Base-by-base conservation (phyloP, 176 grass and related monocot species). In the Triticum turgidum region DNA sequence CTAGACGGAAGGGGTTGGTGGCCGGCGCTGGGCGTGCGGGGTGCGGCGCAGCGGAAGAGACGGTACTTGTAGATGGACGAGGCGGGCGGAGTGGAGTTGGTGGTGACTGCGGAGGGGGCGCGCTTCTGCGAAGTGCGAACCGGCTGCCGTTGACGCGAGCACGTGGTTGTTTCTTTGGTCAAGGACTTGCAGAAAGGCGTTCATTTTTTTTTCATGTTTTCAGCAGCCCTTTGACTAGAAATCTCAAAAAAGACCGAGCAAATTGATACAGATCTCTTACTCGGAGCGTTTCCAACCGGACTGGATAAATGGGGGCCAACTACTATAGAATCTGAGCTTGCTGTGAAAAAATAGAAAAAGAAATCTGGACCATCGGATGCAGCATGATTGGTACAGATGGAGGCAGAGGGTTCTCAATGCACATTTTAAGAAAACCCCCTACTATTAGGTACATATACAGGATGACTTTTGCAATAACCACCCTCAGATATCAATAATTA, bases 11-110 rank as follows among this genome's bases (percentile, higher is more conserved):
- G 64, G 20, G 73, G 61, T 20, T 73, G 80, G 49, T 79, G 75
- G 42, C 82, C n/a, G 80, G 73, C 54, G 39, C 51, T 82, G 84
- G 72, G 29, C 11, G 64, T 82, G 79, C 52, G 58, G 77, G 82
- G 82, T 68, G 51, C 65, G 69, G 69, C 65, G 7, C 29, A 24
- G 67, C 17, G 77, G 33, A 21, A 44, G 18, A 42, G 24, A 10
- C 2, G 41, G 45, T 80, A 65, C 39, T 73, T 90, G 68, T 65
- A 21, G 32, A 25, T 4, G 51, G 51, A 54, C 18, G 51, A 14
- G 80, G 61, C 59, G 32, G 74, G 51, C 80, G 59, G 80, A 32
- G 89, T 10, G 41, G 41, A 1, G 44, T 80, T 18, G 80, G 80
- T 84, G 76, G 33, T 4, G 22, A 33, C 22, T 32, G 44, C 84